Conservation (phyloP, 805 yeast genomes). For the Torulaspora microellipsoides region DNA sequence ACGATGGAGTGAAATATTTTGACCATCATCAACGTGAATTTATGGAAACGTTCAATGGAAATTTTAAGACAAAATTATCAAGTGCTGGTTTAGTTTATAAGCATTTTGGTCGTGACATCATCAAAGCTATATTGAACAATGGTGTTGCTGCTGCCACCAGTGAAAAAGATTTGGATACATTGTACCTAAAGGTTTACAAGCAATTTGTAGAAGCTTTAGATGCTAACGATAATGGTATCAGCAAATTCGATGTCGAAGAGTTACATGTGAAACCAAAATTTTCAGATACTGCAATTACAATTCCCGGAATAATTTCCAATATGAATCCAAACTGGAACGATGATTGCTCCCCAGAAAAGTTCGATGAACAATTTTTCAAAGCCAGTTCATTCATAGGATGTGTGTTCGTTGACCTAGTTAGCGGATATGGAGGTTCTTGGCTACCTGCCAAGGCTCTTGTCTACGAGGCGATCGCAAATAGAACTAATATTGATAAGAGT, state of each 20-base stretch:
- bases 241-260: slow-evolving; percentile 49
- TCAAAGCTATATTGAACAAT: slow-evolving; percentile 42
- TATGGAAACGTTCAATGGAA: slow-evolving; percentile 59
- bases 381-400: slow-evolving; percentile 83
- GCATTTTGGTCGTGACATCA: slow-evolving; percentile 72
- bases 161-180: slow-evolving; percentile 47
- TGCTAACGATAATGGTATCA: slow-evolving; percentile 93
- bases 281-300: slow-evolving; percentile 64
- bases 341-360: slow-evolving; percentile 58
- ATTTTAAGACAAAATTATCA: slow-evolving; percentile 71
- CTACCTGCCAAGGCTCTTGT: slow-evolving; percentile 83
- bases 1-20: slow-evolving; percentile 68
- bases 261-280: slow-evolving; percentile 52
- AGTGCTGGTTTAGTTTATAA: slow-evolving; percentile 93
- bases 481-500: slow-evolving; percentile 55
- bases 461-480: slow-evolving; percentile 54
- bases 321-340: slow-evolving; percentile 85
- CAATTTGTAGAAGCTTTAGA: slow-evolving; percentile 89
- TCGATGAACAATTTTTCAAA: slow-evolving; percentile 57
- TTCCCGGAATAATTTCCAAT: slow-evolving; percentile 72
- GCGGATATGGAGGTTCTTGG: slow-evolving; percentile 79
- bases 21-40: slow-evolving; percentile 98
- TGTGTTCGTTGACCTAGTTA: slow-evolving; percentile 63
- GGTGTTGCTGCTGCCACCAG: slow-evolving; percentile 14
- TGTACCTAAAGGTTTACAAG: slow-evolving; percentile 74